Conservation (phyloP, 305 asterid species). For the Solanum hybrid region DNA sequence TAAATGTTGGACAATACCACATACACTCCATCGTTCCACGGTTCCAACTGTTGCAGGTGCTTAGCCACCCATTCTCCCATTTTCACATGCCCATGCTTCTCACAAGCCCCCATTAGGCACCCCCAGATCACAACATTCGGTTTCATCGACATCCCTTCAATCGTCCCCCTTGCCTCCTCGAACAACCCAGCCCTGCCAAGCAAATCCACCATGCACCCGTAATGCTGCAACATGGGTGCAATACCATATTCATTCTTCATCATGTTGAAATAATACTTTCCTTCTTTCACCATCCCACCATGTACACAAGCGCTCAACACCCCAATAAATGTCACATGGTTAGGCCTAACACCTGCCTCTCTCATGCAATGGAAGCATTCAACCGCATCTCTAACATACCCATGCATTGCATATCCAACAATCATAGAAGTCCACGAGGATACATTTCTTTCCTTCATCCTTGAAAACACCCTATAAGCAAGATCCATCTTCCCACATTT, state of each 20-base stretch:
- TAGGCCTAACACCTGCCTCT: slow-evolving; percentile 41
- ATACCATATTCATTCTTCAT: slow-evolving; percentile 49
- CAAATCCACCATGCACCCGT: slow-evolving; percentile 87
- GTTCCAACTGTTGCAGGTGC: slow-evolving; percentile 68
- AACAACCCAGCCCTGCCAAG: slow-evolving; percentile 76
- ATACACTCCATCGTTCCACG: slow-evolving; percentile 64
- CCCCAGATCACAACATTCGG: slow-evolving; percentile 83
- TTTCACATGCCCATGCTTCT: slow-evolving; percentile 61
- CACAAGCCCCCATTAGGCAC: slow-evolving; percentile 84
- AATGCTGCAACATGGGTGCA: slow-evolving; percentile 50
- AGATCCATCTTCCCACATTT: slow-evolving; percentile 85
- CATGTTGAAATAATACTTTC: slow-evolving; percentile 53
- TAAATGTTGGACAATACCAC: slow-evolving; percentile 84
- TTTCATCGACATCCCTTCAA: slow-evolving; percentile 75
- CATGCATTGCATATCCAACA: slow-evolving; percentile 72
- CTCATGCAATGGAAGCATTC: slow-evolving; percentile 46
- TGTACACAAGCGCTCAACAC: slow-evolving; percentile 83
- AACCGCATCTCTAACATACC: slow-evolving; percentile 49
- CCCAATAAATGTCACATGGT: slow-evolving; percentile 69
- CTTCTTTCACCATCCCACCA: slow-evolving; percentile 70
- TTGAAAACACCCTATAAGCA: slow-evolving; percentile 45
- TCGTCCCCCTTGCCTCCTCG: slow-evolving; percentile 55
- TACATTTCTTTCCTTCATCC: slow-evolving; percentile 64
- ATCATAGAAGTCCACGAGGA: slow-evolving; percentile 87
- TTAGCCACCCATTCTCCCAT: slow-evolving; percentile 73